These are phyloP conservation scores for Amanita inopinata DNA, from an alignment of 768 basidiomycete species.

Conservation along the genomic window DNA sequence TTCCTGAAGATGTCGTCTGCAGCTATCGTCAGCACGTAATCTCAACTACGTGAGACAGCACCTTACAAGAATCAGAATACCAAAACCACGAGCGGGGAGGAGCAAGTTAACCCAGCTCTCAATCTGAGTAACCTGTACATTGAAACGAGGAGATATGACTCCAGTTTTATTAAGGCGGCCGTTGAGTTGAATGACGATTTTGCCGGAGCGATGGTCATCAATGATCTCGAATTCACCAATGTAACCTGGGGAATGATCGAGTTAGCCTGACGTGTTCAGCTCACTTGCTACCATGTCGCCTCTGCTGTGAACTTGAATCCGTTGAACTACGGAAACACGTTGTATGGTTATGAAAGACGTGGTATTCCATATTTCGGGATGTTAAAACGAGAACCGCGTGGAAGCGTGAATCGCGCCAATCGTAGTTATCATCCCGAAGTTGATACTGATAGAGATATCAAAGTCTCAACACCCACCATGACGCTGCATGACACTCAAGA, in stretches of 20 bases:
- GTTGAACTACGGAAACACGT: slow-evolving; percentile 29
- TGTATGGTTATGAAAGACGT: slow-evolving; percentile 52
- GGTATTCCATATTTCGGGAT: slow-evolving; percentile 56
- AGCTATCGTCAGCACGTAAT: background rate
- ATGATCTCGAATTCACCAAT: slow-evolving; percentile 98
- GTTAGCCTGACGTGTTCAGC: slow-evolving; percentile 10
- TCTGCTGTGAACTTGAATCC: slow-evolving; percentile 48
- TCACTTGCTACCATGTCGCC: slow-evolving; percentile 30
- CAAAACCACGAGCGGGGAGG: slow-evolving; percentile 93
- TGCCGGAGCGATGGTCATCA: slow-evolving; percentile 97
- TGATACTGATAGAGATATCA: background rate
- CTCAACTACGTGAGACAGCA: background rate
- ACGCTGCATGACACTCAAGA: slow-evolving; percentile 97
- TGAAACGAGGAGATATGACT: slow-evolving; percentile 99
- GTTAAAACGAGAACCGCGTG: slow-evolving; percentile 77
- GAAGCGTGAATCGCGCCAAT: slow-evolving; percentile 44
- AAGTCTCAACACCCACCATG: slow-evolving; percentile 62
- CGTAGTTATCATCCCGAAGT: slow-evolving; percentile 82
- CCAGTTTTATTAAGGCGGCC: slow-evolving; percentile 99
- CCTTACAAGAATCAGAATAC: slow-evolving; percentile 85
- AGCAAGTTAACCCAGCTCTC: slow-evolving; percentile 96
- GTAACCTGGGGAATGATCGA: slow-evolving; percentile 54
- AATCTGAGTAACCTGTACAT: slow-evolving; percentile 87
- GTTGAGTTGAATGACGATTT: slow-evolving; percentile 97
- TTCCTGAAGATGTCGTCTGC: slow-evolving; percentile 94